Conservation (phyloP, 345 rosid genomes). For the Eucalyptus virginea region DNA sequence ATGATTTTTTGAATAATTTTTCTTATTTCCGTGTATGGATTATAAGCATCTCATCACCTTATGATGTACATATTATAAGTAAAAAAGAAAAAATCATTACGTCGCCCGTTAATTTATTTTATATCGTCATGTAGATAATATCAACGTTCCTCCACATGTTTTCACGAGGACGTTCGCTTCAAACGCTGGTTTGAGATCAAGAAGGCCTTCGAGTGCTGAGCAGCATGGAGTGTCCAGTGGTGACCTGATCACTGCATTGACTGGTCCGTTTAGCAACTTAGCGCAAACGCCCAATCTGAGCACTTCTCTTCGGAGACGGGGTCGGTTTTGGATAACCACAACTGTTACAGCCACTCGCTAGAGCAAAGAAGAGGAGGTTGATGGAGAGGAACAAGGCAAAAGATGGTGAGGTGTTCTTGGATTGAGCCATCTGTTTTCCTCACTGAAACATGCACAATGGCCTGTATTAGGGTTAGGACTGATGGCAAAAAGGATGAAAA, state of each 20-base stretch:
- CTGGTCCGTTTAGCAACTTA: conserved; percentile 27
- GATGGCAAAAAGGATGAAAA: not conserved
- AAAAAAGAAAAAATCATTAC: not conserved
- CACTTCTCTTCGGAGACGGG: conserved; percentile 5
- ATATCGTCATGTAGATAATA: not conserved
- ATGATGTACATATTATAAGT: not conserved
- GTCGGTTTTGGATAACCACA: conserved; percentile 22
- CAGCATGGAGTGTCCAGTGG: conserved; percentile 53
- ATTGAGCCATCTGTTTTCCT: not conserved
- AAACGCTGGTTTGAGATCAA: conserved; percentile 57
- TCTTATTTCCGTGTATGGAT: not conserved
- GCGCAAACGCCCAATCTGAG: conserved; percentile 49
- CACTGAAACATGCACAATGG: not conserved
- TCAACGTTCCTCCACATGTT: not conserved
- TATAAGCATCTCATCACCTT: not conserved
- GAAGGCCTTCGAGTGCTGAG: conserved; percentile 38
- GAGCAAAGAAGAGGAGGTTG: conserved; percentile 17
- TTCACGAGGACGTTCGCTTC: conserved; percentile 50
- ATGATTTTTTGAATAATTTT: not conserved
- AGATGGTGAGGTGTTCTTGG: not conserved
- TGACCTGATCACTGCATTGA: conserved; percentile 36
- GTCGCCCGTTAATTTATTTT: not conserved
- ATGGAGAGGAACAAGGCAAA: conserved; percentile 17
- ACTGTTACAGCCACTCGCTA: conserved; percentile 33
- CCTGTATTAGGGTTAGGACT: not conserved